Base-by-base conservation (phyloP, 2,329 filamentous ascomycete species). In the Camptophora hylomeconis region DNA sequence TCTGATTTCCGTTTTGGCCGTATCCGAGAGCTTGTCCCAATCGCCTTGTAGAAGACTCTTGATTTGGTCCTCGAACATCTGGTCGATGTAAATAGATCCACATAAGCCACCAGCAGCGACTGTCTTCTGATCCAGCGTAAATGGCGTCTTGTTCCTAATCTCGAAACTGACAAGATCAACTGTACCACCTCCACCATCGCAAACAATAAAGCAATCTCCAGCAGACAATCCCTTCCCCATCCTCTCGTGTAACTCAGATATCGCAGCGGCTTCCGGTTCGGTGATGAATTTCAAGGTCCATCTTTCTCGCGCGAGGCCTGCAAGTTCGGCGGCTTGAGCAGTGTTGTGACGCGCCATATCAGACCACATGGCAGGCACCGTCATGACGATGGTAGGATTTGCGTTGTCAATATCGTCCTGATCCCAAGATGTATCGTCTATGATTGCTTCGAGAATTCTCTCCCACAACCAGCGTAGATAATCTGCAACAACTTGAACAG, bases 341-440 rank as follows among this genome's bases (percentile, higher is more conserved):
- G 65, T 72, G 19, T 58, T 58, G 22, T 65, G 54, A 28, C 67
- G 70, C 17, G 67, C 65, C 4, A 53, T 52, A 24, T 69, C 65
- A 20, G 61, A 66, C 69, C 69, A 73, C 5, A 73, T 66, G 4
- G 68, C 67, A 1, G 69, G 69, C 1, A 72, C 67, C 0, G 69
- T 70, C 12, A 72, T 49, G 24, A 71, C 56, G 31, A 68, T 68
- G 29, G 69, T 57, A 36, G 67, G 54, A 9, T 14, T 20, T 8
- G 29, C 21, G n/a, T 11, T 7, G 9, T 17, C 19, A 26, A 16
- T 13, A 14, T 1, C 7, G 7, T 23, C 26, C 8, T 20, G 15
- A n/a, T n/a, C n/a, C n/a, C n/a, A n/a, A 5, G 15, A 5, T 13
- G 5, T 5, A 20, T 28, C 15, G 5, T 10, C 13, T n/a, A 28